Conservation (phyloP, 2,329 filamentous ascomycete genomes). For the Calonectria pseudoreteaudii region DNA sequence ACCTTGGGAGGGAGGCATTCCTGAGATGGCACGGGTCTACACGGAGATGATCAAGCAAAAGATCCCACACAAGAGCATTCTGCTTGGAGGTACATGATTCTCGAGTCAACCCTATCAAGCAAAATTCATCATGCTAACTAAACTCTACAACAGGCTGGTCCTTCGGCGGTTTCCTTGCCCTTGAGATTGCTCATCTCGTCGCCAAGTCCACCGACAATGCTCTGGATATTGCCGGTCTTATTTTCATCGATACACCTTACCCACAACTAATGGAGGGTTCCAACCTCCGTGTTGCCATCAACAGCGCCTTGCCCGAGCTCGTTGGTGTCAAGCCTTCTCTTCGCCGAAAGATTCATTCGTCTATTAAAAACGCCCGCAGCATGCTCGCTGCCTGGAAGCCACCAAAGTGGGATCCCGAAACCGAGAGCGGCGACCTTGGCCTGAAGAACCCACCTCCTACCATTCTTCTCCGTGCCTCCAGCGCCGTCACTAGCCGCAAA, state of each 20-base stretch:
- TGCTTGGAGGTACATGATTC: constrained; percentile 10
- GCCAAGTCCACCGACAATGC: constrained; percentile 7
- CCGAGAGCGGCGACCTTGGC: background rate
- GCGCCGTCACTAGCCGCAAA: constrained; percentile 4
- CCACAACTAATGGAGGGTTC: constrained; percentile 12
- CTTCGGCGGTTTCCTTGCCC: constrained; percentile 16
- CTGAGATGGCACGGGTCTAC: constrained; percentile 18
- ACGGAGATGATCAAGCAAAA: constrained; percentile 15
- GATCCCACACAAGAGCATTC: constrained; percentile 17
- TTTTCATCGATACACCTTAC: constrained; percentile 20
- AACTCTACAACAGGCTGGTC: constrained; percentile 12
- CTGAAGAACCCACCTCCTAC: constrained; percentile 16
- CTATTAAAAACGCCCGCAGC: constrained; percentile 20
- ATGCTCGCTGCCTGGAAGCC: constrained; percentile 19
- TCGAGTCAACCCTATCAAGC: background rate
- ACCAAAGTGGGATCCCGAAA: constrained; percentile 16
- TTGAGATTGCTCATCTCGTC: constrained; percentile 13
- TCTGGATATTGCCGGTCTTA: constrained; percentile 16
- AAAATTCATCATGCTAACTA: background rate
- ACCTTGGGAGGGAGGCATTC: constrained; percentile 18
- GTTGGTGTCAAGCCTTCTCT: constrained; percentile 15
- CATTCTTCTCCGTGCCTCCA: constrained; percentile 15
- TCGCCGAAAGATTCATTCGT: constrained; percentile 20
- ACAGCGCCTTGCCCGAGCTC: constrained; percentile 15
- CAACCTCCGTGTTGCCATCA: constrained; percentile 17